Conservation (phyloP, 2,329 filamentous ascomycete genomes). For the Emergomyces africanus region DNA sequence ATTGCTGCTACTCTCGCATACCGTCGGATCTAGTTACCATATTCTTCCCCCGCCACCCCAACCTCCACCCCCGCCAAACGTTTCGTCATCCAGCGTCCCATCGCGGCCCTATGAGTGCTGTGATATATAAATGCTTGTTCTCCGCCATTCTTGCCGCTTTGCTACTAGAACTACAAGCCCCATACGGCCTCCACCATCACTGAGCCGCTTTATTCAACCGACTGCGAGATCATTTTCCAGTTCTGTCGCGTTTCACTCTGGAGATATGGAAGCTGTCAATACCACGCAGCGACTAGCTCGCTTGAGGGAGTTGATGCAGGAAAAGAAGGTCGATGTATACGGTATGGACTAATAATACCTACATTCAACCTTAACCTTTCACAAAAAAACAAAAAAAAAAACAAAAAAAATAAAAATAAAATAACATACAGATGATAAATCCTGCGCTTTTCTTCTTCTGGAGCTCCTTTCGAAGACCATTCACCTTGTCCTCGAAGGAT, state of each 20-base stretch:
- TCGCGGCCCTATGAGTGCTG: not conserved
- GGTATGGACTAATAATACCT: slow-evolving; percentile 51
- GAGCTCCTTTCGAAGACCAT: slow-evolving; percentile 78
- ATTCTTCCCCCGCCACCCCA: slow-evolving; percentile 4
- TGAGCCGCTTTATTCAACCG: slow-evolving; percentile 14
- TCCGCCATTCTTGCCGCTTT: slow-evolving; percentile 5
- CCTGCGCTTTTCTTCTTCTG: slow-evolving; percentile 79
- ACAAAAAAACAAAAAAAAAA: too few species aligned
- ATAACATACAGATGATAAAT: slow-evolving; percentile 63
- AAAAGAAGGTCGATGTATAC: slow-evolving; percentile 81
- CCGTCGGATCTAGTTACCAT: not conserved
- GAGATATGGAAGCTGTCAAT: slow-evolving; percentile 65
- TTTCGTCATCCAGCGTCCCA: not conserved
- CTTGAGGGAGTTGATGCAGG: slow-evolving; percentile 75
- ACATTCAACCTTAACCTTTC: slow-evolving; percentile 2
- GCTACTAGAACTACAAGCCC: not conserved
- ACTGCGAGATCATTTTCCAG: slow-evolving; percentile 27
- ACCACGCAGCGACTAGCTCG: slow-evolving; percentile 63
- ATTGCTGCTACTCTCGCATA: not conserved
- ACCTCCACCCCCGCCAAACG: not conserved
- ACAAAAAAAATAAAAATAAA: too few species aligned
- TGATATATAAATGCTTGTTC: slow-evolving; percentile 20
- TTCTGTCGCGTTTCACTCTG: slow-evolving; percentile 21
- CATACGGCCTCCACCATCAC: not conserved
- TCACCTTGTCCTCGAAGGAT: slow-evolving; percentile 66